Evolutionary conservation across 768 basidiomycete species (phyloP).

Genomic region (Pilatotrama ljubarskyi): DNA sequence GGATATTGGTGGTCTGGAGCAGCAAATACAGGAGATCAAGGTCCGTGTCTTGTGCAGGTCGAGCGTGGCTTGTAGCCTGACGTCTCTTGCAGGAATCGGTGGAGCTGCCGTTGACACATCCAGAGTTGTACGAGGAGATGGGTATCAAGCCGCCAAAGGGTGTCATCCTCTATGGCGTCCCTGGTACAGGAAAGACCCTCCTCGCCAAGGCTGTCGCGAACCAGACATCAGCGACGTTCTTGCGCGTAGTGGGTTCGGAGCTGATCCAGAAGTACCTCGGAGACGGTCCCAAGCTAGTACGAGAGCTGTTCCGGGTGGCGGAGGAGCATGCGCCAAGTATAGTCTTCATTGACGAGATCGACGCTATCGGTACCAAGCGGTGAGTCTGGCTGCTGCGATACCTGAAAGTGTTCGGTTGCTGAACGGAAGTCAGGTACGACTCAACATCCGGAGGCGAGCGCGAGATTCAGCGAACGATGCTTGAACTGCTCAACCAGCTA

Average conservation of each 20-base stretch:
- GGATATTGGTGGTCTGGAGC: constrained; percentile 95
- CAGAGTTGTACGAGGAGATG: constrained; percentile 99
- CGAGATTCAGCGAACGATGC: constrained; percentile 99
- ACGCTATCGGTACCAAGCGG: constrained; percentile 98
- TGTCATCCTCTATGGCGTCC: constrained; percentile 98
- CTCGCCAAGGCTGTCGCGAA: constrained; percentile 98
- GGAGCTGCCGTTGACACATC: constrained; percentile 95
- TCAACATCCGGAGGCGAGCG: constrained; percentile 98
- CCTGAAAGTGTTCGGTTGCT: not conserved
- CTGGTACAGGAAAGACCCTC: constrained; percentile 97
- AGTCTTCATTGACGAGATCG: constrained; percentile 99
- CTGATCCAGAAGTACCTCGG: constrained; percentile 99
- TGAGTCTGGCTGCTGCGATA: constrained; percentile 35
- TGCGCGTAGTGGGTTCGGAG: constrained; percentile 96
- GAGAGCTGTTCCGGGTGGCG: constrained; percentile 95
- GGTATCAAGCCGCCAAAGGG: constrained; percentile 99
- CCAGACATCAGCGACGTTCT: constrained; percentile 96
- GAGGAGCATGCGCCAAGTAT: constrained; percentile 99
- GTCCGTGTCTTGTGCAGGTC: constrained; percentile 40
- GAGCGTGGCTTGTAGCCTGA: not conserved
- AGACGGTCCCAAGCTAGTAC: constrained; percentile 96
- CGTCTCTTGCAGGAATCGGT: constrained; percentile 80
- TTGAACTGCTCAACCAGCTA: constrained; percentile 96
- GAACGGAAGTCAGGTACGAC: constrained; percentile 67
- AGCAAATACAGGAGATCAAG: constrained; percentile 99